Evolutionary conservation across 2,329 filamentous ascomycete species (phyloP), one percentile per base, ranked within the genome.

Genomic region (Rutstroemia sp.): DNA sequence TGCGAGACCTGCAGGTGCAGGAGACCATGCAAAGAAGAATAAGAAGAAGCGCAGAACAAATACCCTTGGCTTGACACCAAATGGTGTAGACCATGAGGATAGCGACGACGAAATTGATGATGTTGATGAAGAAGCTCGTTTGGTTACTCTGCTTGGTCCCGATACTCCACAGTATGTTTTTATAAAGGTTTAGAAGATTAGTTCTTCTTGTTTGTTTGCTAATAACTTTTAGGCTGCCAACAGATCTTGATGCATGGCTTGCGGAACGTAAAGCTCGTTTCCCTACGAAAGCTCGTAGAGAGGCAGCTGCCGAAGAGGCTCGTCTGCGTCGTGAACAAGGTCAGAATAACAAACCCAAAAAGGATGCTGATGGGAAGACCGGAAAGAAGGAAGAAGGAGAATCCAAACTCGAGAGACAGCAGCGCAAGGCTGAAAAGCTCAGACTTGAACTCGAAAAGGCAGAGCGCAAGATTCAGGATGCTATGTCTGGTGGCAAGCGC

Each of bases 171-270:
- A 69, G 69, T 70, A 71, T 63, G 69, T 70, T 65, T 58, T 52
- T 52, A 56, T 59, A 46, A 46, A 53, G 52, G 25, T 56, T 49
- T 59, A 52, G 61, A 59, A 65, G 61, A 63, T 65, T 65, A 63
- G 61, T 61, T 62, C 58, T 64, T 69, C 54, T 69, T 66, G 45
- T 57, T 53, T 49, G 45, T 48, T 38, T 41, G 67, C 57, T 72
- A 70, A 64, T 61, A 27, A 45, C 49, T 23, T 38, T 49, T 57
- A 71, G 69, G 58, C 49, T 69, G 49, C 69, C 78, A 16, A 81
- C 81, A 58, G 91, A 96, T 67, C 78, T 96, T 55, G 80, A 83
- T 23, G 81, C 83, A 6, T 97, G 90, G 83, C 82, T 95, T 61
- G 83, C 83, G 50, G 90, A 96, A 70, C 83, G 92, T 58, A 87